Evolutionary conservation across 2,329 filamentous ascomycete genomes (phyloP).

Genomic region (Grosmannia penicillata): DNA sequence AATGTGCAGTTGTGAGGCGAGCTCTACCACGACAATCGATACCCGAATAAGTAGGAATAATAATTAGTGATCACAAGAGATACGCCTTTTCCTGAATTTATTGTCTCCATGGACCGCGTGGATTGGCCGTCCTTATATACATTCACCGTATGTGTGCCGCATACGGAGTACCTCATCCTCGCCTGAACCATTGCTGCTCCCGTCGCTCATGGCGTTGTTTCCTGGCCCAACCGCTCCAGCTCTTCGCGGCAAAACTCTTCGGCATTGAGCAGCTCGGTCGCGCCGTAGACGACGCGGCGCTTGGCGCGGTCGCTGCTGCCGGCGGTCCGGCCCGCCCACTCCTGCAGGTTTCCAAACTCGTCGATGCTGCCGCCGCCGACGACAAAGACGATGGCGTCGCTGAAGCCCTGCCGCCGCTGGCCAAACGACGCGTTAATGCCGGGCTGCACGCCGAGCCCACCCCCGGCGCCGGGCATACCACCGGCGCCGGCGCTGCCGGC

Average conservation of each 20-base stretch:
- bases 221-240: slow-evolving; percentile 45
- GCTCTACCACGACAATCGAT: too few species aligned
- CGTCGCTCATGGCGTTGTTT: slow-evolving; percentile 27
- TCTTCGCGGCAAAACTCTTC: slow-evolving; percentile 51
- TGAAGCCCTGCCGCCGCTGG: slow-evolving; percentile 77
- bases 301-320: slow-evolving; percentile 43
- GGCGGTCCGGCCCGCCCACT: slow-evolving; percentile 75
- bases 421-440: slow-evolving; percentile 79
- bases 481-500: slow-evolving; percentile 21
- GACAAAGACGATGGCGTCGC: slow-evolving; percentile 84
- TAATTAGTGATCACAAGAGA: too few species aligned
- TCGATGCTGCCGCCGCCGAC: slow-evolving; percentile 97
- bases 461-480: slow-evolving; percentile 28
- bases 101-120: too few species aligned
- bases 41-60: too few species aligned
- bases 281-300: slow-evolving; percentile 84
- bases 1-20: too few species aligned
- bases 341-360: slow-evolving; percentile 92
- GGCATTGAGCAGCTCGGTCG: slow-evolving; percentile 67
- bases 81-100: too few species aligned
- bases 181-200: too few species aligned
- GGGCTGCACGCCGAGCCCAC: slow-evolving; percentile 28
- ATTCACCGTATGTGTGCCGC: too few species aligned
- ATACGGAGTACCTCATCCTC: too few species aligned
- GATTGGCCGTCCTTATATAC: too few species aligned